Conservation (phyloP, 164 flowering plant genomes). For the Liquidambar formosana region DNA sequence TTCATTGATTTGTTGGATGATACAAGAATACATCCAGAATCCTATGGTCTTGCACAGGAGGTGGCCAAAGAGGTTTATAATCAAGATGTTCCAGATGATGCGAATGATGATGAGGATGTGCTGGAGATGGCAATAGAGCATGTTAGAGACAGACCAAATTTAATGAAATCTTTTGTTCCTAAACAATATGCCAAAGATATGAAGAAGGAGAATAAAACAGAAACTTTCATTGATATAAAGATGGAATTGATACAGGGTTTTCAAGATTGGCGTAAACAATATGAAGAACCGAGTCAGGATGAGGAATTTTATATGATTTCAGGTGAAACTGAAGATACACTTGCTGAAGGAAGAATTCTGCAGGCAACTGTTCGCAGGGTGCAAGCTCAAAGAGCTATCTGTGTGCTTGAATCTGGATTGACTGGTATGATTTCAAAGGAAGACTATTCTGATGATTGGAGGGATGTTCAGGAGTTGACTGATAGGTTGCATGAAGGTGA, state of each 20-base stretch:
- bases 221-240: conserved; percentile 65
- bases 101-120: conserved; percentile 80
- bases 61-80: conserved; percentile 80
- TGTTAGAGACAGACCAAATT: conserved; percentile 68
- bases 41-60: conserved; percentile 81
- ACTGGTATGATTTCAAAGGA: conserved; percentile 69
- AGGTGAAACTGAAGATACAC: conserved; percentile 85
- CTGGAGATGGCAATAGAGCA: conserved; percentile 90
- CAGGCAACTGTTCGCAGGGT: conserved; percentile 88
- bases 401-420: conserved; percentile 86
- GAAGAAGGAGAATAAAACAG: conserved; percentile 46
- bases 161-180: conserved; percentile 50
- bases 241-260: conserved; percentile 86
- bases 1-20: conserved; percentile 88
- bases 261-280: conserved; percentile 74
- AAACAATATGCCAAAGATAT: conserved; percentile 47
- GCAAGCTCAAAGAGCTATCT: conserved; percentile 58
- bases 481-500: conserved; percentile 71
- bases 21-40: conserved; percentile 96
- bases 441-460: conserved; percentile 70
- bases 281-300: conserved; percentile 73
- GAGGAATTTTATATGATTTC: conserved; percentile 90
- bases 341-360: conserved; percentile 81
- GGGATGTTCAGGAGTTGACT: conserved; percentile 55
- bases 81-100: conserved; percentile 46